Evolutionary conservation across 2,329 filamentous ascomycete genomes (phyloP).

Genomic region (Hyphodiscus sp.): DNA sequence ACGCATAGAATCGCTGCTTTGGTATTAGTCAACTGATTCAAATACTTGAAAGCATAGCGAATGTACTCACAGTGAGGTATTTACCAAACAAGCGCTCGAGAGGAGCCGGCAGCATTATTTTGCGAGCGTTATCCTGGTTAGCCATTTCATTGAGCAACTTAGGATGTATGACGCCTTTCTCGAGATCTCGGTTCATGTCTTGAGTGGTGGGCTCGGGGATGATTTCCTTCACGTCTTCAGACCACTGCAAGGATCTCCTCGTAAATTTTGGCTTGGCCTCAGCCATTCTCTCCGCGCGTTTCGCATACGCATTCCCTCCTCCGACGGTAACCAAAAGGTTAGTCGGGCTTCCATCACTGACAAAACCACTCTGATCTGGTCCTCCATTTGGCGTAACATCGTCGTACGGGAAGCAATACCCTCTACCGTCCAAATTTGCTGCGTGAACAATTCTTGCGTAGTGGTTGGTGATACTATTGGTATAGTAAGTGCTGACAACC

Average conservation of each 20-base stretch:
- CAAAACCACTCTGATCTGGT: constrained; percentile 54
- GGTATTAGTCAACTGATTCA: background rate
- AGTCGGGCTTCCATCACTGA: constrained; percentile 36
- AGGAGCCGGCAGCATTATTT: constrained; percentile 5
- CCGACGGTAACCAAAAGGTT: constrained; percentile 18
- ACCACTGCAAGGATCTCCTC: constrained; percentile 6
- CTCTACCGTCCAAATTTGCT: constrained; percentile 49
- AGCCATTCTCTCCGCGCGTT: background rate
- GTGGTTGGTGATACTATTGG: constrained; percentile 53
- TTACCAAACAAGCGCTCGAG: constrained; percentile 10
- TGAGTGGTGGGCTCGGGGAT: background rate
- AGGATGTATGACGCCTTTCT: background rate
- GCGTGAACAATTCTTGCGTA: constrained; percentile 60
- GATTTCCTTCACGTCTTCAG: constrained; percentile 6
- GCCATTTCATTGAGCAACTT: constrained; percentile 12
- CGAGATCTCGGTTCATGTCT: background rate
- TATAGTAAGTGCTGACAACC: constrained; percentile 44
- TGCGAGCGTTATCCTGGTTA: background rate
- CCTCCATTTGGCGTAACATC: constrained; percentile 53
- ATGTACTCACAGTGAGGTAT: constrained; percentile 9
- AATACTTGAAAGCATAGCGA: background rate
- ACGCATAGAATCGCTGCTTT: constrained; percentile 4
- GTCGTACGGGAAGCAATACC: constrained; percentile 68
- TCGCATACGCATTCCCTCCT: constrained; percentile 13
- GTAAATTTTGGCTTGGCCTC: background rate